Evolutionary conservation across 2,329 filamentous ascomycete species (phyloP).

Genomic region (Ophiocordyceps australis): DNA sequence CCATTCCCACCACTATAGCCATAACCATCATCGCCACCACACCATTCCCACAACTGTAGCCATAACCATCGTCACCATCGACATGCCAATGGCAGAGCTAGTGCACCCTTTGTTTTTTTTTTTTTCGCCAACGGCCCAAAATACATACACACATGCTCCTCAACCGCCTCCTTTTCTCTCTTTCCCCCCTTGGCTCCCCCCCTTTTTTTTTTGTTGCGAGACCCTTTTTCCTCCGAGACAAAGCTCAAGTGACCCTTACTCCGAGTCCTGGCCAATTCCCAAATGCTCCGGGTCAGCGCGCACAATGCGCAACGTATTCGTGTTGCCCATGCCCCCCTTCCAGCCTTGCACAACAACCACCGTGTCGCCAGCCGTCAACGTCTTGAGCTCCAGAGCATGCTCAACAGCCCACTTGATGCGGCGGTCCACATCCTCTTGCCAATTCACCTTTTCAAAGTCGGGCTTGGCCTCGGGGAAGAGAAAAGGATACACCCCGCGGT

Average conservation of each 20-base stretch:
- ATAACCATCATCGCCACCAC: too few species aligned
- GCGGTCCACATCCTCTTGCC: slow-evolving; percentile 97
- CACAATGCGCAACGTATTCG: slow-evolving; percentile 58
- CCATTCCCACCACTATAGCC: too few species aligned
- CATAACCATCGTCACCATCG: too few species aligned
- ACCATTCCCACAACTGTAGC: too few species aligned
- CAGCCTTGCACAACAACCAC: slow-evolving; percentile 79
- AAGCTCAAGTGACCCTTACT: background rate
- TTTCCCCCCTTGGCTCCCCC: background rate
- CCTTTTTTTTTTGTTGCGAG: too few species aligned
- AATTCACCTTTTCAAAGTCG: slow-evolving; percentile 81
- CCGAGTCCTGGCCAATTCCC: slow-evolving; percentile 26
- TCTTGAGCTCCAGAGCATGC: slow-evolving; percentile 67
- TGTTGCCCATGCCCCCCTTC: slow-evolving; percentile 84
- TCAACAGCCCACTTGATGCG: slow-evolving; percentile 94
- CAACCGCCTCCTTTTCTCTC: background rate
- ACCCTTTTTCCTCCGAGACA: too few species aligned
- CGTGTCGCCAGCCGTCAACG: slow-evolving; percentile 53
- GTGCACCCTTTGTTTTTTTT: too few species aligned
- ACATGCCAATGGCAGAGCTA: too few species aligned
- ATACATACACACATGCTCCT: too few species aligned
- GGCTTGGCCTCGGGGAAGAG: slow-evolving; percentile 85
- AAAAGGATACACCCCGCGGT: slow-evolving; percentile 97
- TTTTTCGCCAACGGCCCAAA: too few species aligned
- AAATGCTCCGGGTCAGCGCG: slow-evolving; percentile 41